Conservation (phyloP, 2,329 filamentous ascomycete species). For the Pseudovirgaria hyperparasitica region DNA sequence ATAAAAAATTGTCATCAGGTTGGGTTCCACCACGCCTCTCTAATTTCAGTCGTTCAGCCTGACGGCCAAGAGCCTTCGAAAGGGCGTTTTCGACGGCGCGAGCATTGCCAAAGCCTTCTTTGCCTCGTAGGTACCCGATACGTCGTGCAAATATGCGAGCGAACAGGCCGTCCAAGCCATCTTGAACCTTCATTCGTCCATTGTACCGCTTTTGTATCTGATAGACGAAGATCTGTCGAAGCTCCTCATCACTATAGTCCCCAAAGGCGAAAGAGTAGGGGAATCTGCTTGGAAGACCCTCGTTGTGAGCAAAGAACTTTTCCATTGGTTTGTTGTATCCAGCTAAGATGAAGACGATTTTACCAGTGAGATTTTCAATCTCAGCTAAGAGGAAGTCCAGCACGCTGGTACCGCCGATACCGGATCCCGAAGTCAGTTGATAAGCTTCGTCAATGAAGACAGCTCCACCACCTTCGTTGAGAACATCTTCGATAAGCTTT, state of each 20-base stretch:
- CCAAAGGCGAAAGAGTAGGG: slow-evolving; percentile 52
- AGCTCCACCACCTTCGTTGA: slow-evolving; percentile 50
- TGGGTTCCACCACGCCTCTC: slow-evolving; percentile 29
- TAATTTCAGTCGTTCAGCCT: slow-evolving; percentile 41
- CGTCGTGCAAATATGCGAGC: slow-evolving; percentile 49
- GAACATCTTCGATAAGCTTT: slow-evolving; percentile 42
- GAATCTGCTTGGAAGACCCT: slow-evolving; percentile 56
- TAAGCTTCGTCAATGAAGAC: slow-evolving; percentile 74
- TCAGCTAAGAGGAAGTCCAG: slow-evolving; percentile 61
- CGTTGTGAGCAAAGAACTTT: slow-evolving; percentile 61
- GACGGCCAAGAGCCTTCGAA: slow-evolving; percentile 41
- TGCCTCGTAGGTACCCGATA: slow-evolving; percentile 48
- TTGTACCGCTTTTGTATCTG: slow-evolving; percentile 43
- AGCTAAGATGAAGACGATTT: slow-evolving; percentile 58
- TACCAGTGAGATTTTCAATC: slow-evolving; percentile 57
- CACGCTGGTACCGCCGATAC: slow-evolving; percentile 44
- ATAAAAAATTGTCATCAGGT: slow-evolving; percentile 47
- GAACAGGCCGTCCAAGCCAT: slow-evolving; percentile 46
- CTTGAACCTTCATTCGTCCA: slow-evolving; percentile 46
- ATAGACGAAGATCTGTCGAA: slow-evolving; percentile 46
- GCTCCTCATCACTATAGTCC: slow-evolving; percentile 55
- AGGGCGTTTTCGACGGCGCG: slow-evolving; percentile 53
- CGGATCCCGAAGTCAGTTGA: slow-evolving; percentile 51
- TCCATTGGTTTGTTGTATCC: slow-evolving; percentile 69
- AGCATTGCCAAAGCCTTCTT: slow-evolving; percentile 62